phyloP scores from a whole-genome alignment of 768 basidiomycete species.

The Mycena sanguinolenta region DNA sequence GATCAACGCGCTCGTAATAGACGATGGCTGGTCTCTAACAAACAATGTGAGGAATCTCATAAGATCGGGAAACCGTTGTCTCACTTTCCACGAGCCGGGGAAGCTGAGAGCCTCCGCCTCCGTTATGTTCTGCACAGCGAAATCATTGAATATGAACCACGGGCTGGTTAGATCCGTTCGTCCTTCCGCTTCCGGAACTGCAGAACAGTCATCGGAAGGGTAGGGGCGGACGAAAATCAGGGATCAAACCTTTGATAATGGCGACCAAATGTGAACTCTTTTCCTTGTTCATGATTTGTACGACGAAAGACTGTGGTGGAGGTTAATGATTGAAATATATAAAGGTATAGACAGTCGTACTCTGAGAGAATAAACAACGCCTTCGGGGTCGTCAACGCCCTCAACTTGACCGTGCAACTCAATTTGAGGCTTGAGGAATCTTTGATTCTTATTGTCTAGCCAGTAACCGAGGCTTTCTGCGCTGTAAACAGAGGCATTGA shows the following conservation, averaged over 20 bases:
- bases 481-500: constrained; percentile 88
- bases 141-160: constrained; percentile 99
- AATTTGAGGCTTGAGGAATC: constrained; percentile 72
- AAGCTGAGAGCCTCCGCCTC: constrained; percentile 92
- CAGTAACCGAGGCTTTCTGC: constrained; percentile 82
- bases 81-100: constrained; percentile 92
- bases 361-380: constrained; percentile 76
- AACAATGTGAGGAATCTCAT: constrained; percentile 36
- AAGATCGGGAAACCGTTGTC: background rate
- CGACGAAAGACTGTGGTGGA: constrained; percentile 76
- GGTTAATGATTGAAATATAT: background rate
- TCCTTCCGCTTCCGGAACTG: constrained; percentile 80
- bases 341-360: constrained; percentile 58
- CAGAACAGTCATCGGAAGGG: background rate
- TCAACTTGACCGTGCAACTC: constrained; percentile 71
- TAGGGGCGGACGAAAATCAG: background rate
- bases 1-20: constrained; percentile 86
- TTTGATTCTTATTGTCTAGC: constrained; percentile 72
- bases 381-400: constrained; percentile 68
- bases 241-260: constrained; percentile 78
- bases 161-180: constrained; percentile 58
- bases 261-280: constrained; percentile 88
- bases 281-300: constrained; percentile 81
- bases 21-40: constrained; percentile 86
- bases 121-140: constrained; percentile 85